phyloP scores from a whole-genome alignment of 2,329 filamentous ascomycete species.

The Claviceps sp. region DNA sequence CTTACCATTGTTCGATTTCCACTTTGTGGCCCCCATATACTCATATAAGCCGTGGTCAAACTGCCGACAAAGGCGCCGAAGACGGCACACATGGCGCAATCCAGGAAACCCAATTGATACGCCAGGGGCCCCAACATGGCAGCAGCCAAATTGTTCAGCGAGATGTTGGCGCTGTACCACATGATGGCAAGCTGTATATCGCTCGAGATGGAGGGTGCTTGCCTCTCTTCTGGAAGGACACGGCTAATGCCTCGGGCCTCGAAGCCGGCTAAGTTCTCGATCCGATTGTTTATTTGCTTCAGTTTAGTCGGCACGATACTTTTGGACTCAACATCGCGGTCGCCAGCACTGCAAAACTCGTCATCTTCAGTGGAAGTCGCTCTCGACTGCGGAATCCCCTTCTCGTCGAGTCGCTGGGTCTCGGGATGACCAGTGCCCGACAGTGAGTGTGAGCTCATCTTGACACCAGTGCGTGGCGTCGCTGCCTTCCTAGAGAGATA shows the following conservation, averaged over 20 bases:
- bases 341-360: background rate
- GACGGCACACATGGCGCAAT: constrained; percentile 56
- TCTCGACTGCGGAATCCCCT: background rate
- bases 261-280: constrained; percentile 21
- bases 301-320: constrained; percentile 1
- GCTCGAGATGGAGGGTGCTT: constrained; percentile 17
- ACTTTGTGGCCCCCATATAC: constrained; percentile 60
- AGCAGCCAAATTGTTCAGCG: constrained; percentile 43
- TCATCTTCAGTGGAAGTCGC: background rate
- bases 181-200: constrained; percentile 26
- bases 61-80: constrained; percentile 68
- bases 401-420: background rate
- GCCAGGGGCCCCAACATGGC: constrained; percentile 55
- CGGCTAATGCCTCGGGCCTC: constrained; percentile 27
- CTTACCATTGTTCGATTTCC: constrained; percentile 61
- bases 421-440: background rate
- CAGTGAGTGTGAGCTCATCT: background rate
- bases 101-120: constrained; percentile 58
- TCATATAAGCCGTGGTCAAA: constrained; percentile 62
- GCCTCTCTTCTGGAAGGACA: constrained; percentile 23
- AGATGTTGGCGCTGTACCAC: constrained; percentile 32
- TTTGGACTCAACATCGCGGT: background rate
- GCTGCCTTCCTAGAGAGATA: background rate
- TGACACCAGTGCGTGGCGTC: background rate
- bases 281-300: constrained; percentile 11